Base-by-base conservation (phyloP, 2,329 filamentous ascomycete genomes). In the Trichothecium roseum region DNA sequence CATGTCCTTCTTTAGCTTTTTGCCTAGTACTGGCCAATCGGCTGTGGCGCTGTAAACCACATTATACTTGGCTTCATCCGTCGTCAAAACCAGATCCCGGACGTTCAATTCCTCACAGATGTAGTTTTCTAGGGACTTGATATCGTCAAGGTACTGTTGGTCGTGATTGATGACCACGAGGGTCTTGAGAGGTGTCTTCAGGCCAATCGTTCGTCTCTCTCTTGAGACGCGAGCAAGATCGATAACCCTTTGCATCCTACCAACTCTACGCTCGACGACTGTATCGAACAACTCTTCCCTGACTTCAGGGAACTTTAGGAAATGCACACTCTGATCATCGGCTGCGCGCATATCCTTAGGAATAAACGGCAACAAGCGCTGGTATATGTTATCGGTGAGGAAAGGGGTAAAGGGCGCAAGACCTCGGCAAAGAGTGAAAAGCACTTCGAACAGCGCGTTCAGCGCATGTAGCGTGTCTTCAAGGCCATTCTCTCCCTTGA, bases 1-100 rank as follows among this genome's bases (percentile, higher is more conserved):
- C 45, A 87, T 84, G 51, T 95, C 88, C 62, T 94, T 95, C 71
- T 94, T 94, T 47, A 96, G 72, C 66, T 96, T 96, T 74, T 94
- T 94, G 45, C 91, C 91, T 13, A 98, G 71, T 3, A 84, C 82
- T 12, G 91, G 87, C 82, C 91, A 95, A 59, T 98, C 91, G 7
- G 87, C 88, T 28, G 74, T 77, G 13, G 89, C 85, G 42, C 83
- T 86, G 63, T 95, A 94, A 53, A 91, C 81, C 31, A 98, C 87
- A 37, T 87, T 84, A 64, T 95, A 95, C 55, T 82, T 84, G 37
- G 77, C 81, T 62, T 96, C 91, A 44, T 96, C 87, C 7, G 75
- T 79, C 3, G 85, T 86, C 36, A 95, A 69, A 9, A 94, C 67
- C 18, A 96, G 66, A 42, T 94, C 84, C 42, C 82, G 78, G 33